Base-by-base conservation (phyloP, 805 yeast species). In the Teunomyces tritomae region DNA sequence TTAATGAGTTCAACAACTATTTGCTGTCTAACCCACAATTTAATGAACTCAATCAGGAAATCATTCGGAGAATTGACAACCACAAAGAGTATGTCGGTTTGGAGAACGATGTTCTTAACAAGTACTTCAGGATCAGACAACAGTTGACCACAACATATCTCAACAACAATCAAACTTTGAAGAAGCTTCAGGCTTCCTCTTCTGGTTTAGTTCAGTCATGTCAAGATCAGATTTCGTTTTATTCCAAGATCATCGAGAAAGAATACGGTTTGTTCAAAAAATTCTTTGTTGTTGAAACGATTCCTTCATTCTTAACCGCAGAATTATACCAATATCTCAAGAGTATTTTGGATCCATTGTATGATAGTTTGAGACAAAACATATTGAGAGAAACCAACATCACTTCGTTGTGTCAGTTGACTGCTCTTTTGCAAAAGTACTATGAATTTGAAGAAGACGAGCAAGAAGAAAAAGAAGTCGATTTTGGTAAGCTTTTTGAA, bases 381-480 rank as follows among this genome's bases (percentile, higher is more conserved):
- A 79, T 89, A 1, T 71, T 90, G 36, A 78, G 85, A 49, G 97
- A 91, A 61, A 71, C 77, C 10, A 83, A 82, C 53, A 83, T 92
- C 26, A 72, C 76, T 20, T 74, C 74, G 8, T 67, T 94, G 20
- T 88, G 96, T 65, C 95, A 89, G 57, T 69, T 89, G 37, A 81
- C 90, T 2, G 77, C 87, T 0, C 65, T 89, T 29, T 67, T 90
- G 27, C 86, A 83, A 48, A 82, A 81, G 52, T 86, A 82, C 55
- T 81, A 79, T 56, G 88, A 84, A 50, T 76, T 75, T 50, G 89
- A 85, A 45, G 84, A 78, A n/a, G 68, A 61, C 24, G 24, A 20
- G 5, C 24, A 20, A 16, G 58, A 37, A 58, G 62, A 53, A 27
- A 52, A 49, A 47, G 44, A 43, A 49, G 64, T 74, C n/a, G 74